These are phyloP conservation scores for Flaveria floridana DNA, from an alignment of 140 eudicot genomes.

Conservation along the genomic window DNA sequence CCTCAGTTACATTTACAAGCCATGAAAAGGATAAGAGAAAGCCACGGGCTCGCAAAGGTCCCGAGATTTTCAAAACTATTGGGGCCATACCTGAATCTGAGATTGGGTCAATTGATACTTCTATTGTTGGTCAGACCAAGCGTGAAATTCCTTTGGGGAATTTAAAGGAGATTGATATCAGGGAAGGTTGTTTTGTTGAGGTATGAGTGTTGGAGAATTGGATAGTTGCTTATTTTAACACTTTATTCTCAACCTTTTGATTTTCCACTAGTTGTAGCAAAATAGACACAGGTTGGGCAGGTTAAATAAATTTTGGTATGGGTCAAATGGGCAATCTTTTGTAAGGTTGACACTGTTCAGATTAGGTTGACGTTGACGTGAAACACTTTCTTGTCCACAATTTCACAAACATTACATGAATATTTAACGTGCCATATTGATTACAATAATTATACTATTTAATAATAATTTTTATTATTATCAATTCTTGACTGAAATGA, in stretches of 20 bases:
- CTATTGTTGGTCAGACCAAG: slow-evolving; percentile 19
- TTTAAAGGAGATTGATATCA: slow-evolving; percentile 35
- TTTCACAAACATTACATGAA: background rate
- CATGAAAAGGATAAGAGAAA: slow-evolving; percentile 34
- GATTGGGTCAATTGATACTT: slow-evolving; percentile 24
- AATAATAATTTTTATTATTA: background rate
- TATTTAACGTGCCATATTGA: background rate
- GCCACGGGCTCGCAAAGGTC: slow-evolving; percentile 30
- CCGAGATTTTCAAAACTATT: slow-evolving; percentile 40
- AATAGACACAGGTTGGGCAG: background rate
- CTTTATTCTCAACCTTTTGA: background rate
- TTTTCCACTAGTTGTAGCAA: background rate
- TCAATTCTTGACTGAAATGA: background rate
- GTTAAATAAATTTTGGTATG: slow-evolving; percentile 2
- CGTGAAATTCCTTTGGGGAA: slow-evolving; percentile 12
- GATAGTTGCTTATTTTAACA: background rate
- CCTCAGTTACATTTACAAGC: slow-evolving; percentile 29
- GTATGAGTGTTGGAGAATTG: slow-evolving; percentile 31
- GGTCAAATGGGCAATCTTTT: slow-evolving; percentile 3
- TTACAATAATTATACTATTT: background rate
- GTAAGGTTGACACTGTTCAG: background rate
- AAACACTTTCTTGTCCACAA: background rate
- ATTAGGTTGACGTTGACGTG: background rate
- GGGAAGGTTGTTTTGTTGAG: slow-evolving; percentile 71
- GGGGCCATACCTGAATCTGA: slow-evolving; percentile 43